Evolutionary conservation across 805 yeast genomes (phyloP).

Genomic region (Spathaspora gorwiae): DNA sequence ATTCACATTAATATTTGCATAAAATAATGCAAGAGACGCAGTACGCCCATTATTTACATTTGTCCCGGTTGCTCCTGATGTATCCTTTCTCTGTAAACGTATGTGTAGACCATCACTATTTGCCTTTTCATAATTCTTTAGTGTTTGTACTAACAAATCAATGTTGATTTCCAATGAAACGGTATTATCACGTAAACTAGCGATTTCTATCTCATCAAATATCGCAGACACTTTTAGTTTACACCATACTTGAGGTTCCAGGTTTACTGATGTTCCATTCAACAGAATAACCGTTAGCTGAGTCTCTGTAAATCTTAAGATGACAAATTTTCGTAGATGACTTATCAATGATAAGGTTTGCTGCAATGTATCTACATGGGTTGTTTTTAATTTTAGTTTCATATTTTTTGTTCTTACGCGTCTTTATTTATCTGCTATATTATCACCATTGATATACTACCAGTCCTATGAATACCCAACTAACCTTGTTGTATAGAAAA

Average conservation of each 20-base stretch:
- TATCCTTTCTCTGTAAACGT: slow-evolving; percentile 45
- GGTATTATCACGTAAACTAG: slow-evolving; percentile 48
- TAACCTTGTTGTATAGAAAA: too few species aligned
- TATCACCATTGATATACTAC: not conserved
- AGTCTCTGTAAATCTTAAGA: slow-evolving; percentile 50
- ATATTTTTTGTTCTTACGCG: slow-evolving; percentile 4
- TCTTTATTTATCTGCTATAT: not conserved
- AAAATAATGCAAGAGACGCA: slow-evolving; percentile 53
- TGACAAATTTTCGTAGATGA: slow-evolving; percentile 50
- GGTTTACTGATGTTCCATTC: slow-evolving; percentile 34
- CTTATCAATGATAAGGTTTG: slow-evolving; percentile 48
- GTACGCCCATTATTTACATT: slow-evolving; percentile 29
- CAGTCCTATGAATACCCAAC: too few species aligned
- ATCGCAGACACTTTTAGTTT: slow-evolving; percentile 42
- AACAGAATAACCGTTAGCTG: slow-evolving; percentile 48
- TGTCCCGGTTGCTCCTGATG: slow-evolving; percentile 9
- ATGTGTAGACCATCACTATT: slow-evolving; percentile 47
- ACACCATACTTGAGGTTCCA: slow-evolving; percentile 69
- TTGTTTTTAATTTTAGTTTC: slow-evolving; percentile 18
- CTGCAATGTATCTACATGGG: slow-evolving; percentile 16
- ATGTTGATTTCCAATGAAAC: slow-evolving; percentile 59
- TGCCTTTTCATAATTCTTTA: slow-evolving; percentile 52
- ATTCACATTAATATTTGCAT: slow-evolving; percentile 42
- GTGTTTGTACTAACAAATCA: slow-evolving; percentile 55
- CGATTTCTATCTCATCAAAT: slow-evolving; percentile 48